Percentiles rank a stretch among this genome's conserved stretches.
Evolutionary conservation across 1,284 basidiomycete genomes (phyloP).

Genomic region (Cystobasidium pallidum): DNA sequence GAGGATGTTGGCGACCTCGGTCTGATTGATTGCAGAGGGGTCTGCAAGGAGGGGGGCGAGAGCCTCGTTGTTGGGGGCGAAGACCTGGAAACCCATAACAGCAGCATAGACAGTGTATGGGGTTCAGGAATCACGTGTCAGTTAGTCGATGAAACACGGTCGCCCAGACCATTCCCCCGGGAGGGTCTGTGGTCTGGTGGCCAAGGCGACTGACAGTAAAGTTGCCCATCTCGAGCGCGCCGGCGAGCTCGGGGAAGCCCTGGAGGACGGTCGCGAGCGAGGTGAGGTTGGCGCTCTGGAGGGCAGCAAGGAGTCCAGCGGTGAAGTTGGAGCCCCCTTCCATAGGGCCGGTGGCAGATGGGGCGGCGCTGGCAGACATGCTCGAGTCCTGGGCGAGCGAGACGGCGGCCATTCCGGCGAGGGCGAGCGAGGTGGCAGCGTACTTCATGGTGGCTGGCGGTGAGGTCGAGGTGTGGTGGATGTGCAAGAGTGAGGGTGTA

Average conservation of each 20-base stretch:
- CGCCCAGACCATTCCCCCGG: too few species aligned
- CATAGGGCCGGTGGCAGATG: background rate
- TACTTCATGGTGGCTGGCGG: slow-evolving; percentile 32
- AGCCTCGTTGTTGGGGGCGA: slow-evolving; percentile 48
- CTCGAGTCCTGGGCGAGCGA: slow-evolving; percentile 16
- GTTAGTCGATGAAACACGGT: too few species aligned
- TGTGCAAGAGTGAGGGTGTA: background rate
- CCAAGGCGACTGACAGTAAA: slow-evolving; percentile 17
- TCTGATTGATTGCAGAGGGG: slow-evolving; percentile 35
- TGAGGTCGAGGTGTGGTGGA: slow-evolving; percentile 11
- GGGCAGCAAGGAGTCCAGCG: slow-evolving; percentile 34
- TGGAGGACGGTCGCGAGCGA: slow-evolving; percentile 32
- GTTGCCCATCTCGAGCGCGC: slow-evolving; percentile 23
- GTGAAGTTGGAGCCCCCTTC: slow-evolving; percentile 15
- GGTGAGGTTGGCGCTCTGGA: slow-evolving; percentile 32
- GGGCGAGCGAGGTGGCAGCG: slow-evolving; percentile 24
- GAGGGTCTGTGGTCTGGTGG: too few species aligned
- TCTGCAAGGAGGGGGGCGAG: slow-evolving; percentile 42
- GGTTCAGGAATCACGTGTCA: too few species aligned
- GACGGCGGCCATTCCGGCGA: slow-evolving; percentile 27
- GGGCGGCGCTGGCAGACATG: background rate
- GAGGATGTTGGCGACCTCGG: slow-evolving; percentile 43
- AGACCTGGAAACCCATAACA: slow-evolving; percentile 31
- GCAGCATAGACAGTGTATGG: background rate
- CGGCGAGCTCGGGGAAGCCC: slow-evolving; percentile 30